Evolutionary conservation across 129 eudicot genomes (phyloP), one percentile per base, ranked within the genome.

Genomic region (Mikania micrantha): DNA sequence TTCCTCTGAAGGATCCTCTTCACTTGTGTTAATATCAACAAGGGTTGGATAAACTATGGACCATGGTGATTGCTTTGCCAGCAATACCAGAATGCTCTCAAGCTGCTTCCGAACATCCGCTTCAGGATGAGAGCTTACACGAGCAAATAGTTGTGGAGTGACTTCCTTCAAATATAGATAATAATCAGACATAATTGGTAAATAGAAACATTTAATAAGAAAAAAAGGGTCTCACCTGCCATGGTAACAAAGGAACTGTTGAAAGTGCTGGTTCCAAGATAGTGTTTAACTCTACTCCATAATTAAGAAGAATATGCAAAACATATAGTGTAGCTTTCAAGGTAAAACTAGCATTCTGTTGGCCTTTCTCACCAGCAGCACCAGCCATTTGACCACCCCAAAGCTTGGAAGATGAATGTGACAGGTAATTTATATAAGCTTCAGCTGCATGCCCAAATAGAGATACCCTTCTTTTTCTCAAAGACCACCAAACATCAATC

Each of bases 41-140:
- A 94, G 97, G 22, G 99, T 85, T 21, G 99, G 99, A 73, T 94
- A 94, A 27, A 94, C 86, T 24, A 94, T 75, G 24, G 99, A 94
- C 95, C 97, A 86, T 12, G 99, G 99, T 60, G 92, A 84, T 70
- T 77, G 80, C 85, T 83, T 85, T 47, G 97, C 99, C 80, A 94
- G 84, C 96, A 86, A 89, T 77, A 85, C 68, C 40, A 94, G 82
- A 70, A 94, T 74, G 44, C 81, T 79, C 79, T 83, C 99, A 65
- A 94, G 74, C 77, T 86, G 99, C 79, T 85, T 85, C 66, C 97
- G 80, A 27, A 90, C 96, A 82, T 77, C 85, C 64, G 80, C 85
- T 76, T 94, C 99, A 57, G 99, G 97, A 79, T 94, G 99, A 77
- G 97, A 89, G 73, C 97, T 87, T 84, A 94, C 76, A 17, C 95